A percentile compares a stretch with the other conserved stretches of the same genome.
phyloP scores from a whole-genome alignment of 2,329 filamentous ascomycete genomes.

The Colletotrichum euphorbiae region DNA sequence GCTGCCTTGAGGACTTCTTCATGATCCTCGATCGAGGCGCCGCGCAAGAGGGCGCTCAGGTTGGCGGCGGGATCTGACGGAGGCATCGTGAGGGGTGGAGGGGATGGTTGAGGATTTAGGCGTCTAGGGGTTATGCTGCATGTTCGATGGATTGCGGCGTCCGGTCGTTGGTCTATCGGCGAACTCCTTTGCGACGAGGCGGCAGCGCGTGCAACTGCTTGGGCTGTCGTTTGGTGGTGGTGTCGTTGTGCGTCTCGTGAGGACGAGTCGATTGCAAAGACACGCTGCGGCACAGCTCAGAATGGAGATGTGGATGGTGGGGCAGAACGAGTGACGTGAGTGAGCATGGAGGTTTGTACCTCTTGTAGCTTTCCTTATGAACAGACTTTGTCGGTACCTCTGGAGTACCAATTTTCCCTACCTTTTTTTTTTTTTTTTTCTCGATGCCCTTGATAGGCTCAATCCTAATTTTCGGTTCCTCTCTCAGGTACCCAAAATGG shows the following conservation, averaged over 20 bases:
- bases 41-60: conserved; percentile 66
- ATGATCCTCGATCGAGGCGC: conserved; percentile 74
- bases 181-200: not conserved
- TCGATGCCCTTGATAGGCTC: not conserved
- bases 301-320: conserved; percentile 24
- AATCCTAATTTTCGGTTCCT: too few relatives aligned
- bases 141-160: not conserved
- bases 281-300: conserved; percentile 17
- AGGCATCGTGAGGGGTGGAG: conserved; percentile 48
- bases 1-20: conserved; percentile 76
- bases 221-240: conserved; percentile 1
- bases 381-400: not conserved
- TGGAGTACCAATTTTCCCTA: not conserved
- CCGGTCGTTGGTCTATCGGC: not conserved
- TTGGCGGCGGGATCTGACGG: conserved; percentile 59
- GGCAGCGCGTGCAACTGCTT: not conserved
- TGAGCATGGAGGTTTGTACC: not conserved
- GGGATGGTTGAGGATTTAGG: not conserved
- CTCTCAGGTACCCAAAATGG: too few relatives aligned
- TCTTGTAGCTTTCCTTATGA: conserved; percentile 9
- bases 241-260: conserved; percentile 7
- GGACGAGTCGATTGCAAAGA: conserved; percentile 11
- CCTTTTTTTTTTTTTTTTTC: too few relatives aligned
- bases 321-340: conserved; percentile 26
- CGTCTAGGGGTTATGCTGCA: conserved; percentile 12